Percentiles rank a stretch among this genome's conserved stretches.
Conservation (phyloP, 164 flowering plant species). For the Piper longum region DNA sequence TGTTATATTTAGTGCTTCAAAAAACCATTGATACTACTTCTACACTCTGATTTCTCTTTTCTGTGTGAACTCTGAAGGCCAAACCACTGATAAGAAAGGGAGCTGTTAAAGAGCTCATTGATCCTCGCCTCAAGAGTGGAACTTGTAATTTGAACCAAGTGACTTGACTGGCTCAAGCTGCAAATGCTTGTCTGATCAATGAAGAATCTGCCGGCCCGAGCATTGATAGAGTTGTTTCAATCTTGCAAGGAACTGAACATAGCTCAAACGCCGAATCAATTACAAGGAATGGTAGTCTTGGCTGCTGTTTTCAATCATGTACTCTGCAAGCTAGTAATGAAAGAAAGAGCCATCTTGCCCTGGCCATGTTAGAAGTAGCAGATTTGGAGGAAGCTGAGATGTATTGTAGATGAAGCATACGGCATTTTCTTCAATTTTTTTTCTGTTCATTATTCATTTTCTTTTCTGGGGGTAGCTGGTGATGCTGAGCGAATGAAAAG, state of each 20-base stretch:
- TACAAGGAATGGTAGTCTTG: slow-evolving; percentile 9
- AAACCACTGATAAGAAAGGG: slow-evolving; percentile 54
- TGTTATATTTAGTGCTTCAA: neutral
- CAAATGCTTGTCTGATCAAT: slow-evolving; percentile 45
- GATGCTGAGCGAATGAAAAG: too few species aligned
- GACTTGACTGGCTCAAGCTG: slow-evolving; percentile 49
- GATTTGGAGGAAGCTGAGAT: slow-evolving; percentile 61
- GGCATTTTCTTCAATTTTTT: neutral
- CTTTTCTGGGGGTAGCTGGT: too few species aligned
- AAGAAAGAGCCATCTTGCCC: slow-evolving; percentile 57
- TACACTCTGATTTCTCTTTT: too few species aligned
- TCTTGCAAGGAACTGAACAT: slow-evolving; percentile 40
- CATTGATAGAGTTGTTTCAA: slow-evolving; percentile 36
- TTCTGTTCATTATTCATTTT: neutral
- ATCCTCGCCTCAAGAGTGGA: slow-evolving; percentile 37
- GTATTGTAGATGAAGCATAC: slow-evolving; percentile 1
- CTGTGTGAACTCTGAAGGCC: slow-evolving; percentile 30
- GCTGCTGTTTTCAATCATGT: neutral
- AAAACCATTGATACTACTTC: neutral
- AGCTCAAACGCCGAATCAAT: slow-evolving; percentile 6
- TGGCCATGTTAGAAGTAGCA: slow-evolving; percentile 80
- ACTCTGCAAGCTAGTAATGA: slow-evolving; percentile 40
- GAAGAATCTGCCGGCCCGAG: slow-evolving; percentile 65
- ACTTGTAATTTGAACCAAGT: slow-evolving; percentile 27
- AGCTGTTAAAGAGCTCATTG: slow-evolving; percentile 35